Conservation (phyloP, 768 basidiomycete species). For the Boletus speciosus region DNA sequence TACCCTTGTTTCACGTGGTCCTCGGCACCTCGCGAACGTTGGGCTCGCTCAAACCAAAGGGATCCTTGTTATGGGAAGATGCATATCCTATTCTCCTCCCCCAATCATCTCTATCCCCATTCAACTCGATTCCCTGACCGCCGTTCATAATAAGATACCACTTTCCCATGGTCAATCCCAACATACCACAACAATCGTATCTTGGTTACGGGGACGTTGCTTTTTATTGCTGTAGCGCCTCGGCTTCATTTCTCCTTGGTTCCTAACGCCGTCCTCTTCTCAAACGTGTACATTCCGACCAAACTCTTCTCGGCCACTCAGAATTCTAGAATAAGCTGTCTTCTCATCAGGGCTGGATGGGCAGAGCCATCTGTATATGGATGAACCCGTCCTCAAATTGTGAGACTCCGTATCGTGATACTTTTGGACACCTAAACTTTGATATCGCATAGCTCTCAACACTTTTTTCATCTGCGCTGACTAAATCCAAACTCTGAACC, state of each 20-base stretch:
- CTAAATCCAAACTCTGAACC: background rate
- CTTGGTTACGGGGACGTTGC: slow-evolving; percentile 19
- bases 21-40: slow-evolving; percentile 24
- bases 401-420: background rate
- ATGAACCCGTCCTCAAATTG: slow-evolving; percentile 1
- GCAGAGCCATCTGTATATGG: slow-evolving; percentile 23
- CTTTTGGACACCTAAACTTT: slow-evolving; percentile 5
- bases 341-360: slow-evolving; percentile 5
- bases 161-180: slow-evolving; percentile 26
- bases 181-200: slow-evolving; percentile 13
- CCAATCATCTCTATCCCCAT: slow-evolving; percentile 17
- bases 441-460: background rate
- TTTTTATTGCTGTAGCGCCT: slow-evolving; percentile 4
- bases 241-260: slow-evolving; percentile 2
- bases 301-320: slow-evolving; percentile 1
- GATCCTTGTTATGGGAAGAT: slow-evolving; percentile 10
- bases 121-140: slow-evolving; percentile 9
- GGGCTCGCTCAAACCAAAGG: slow-evolving; percentile 4
- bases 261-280: slow-evolving; percentile 13
- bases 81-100: slow-evolving; percentile 11
- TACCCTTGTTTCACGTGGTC: slow-evolving; percentile 21
- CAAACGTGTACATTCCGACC: slow-evolving; percentile 8
- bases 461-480: background rate
- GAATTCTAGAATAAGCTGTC: slow-evolving; percentile 4
- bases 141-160: slow-evolving; percentile 7